Conservation (phyloP, 441 rosid genomes). For the Populus hybrid region DNA sequence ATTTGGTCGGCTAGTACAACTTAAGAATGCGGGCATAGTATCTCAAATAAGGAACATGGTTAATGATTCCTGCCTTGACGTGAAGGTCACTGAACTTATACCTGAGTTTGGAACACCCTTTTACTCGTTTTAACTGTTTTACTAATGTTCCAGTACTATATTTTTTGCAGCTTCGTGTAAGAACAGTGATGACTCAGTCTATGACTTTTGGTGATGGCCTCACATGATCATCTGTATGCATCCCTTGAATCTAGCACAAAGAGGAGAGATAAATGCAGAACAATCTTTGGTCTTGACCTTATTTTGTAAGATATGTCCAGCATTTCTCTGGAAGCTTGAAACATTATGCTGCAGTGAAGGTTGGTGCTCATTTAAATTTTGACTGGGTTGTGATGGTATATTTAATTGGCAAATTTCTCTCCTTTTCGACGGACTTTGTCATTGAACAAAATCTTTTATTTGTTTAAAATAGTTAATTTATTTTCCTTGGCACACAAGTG, state of each 20-base stretch:
- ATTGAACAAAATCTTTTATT: neutral
- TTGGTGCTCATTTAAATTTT: neutral
- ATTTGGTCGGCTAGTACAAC: slow-evolving; percentile 46
- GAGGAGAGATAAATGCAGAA: slow-evolving; percentile 19
- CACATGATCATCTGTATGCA: slow-evolving; percentile 23
- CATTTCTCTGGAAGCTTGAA: slow-evolving; percentile 27
- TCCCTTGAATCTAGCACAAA: slow-evolving; percentile 9
- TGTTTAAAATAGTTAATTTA: neutral
- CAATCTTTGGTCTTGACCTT: slow-evolving; percentile 22
- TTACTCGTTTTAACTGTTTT: neutral
- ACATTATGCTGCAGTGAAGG: slow-evolving; percentile 24
- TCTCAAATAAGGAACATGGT: slow-evolving; percentile 66
- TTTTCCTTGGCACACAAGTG: neutral
- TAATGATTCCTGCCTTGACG: slow-evolving; percentile 86
- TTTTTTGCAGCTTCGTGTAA: slow-evolving; percentile 66
- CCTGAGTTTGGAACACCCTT: slow-evolving; percentile 3
- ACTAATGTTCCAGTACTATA: slow-evolving; percentile 18
- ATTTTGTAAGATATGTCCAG: slow-evolving; percentile 29
- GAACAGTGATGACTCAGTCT: slow-evolving; percentile 53
- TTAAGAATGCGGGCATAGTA: slow-evolving; percentile 52
- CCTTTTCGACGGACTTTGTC: neutral
- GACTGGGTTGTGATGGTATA: neutral
- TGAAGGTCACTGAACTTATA: slow-evolving; percentile 51
- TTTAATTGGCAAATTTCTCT: neutral
- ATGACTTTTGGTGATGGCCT: slow-evolving; percentile 50